Percentiles rank a stretch among this genome's conserved stretches.
Conservation (phyloP, 2,329 filamentous ascomycete species). For the Biscogniauxia sp. region DNA sequence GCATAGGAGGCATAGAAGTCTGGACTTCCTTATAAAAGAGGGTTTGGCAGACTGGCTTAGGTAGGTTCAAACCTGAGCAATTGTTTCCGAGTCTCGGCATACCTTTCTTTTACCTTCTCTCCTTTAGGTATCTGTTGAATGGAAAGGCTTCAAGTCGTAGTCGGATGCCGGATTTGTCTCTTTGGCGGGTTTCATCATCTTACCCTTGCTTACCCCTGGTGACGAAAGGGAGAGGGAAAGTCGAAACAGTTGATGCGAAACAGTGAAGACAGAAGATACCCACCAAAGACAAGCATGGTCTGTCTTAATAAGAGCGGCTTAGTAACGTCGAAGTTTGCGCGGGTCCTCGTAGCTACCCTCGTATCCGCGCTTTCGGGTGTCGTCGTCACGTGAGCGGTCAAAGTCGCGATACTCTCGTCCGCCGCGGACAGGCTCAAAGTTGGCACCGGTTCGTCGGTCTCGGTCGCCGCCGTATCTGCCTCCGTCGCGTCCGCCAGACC, state of each 20-base stretch:
- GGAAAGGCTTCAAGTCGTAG: not conserved
- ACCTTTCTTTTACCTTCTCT: not conserved
- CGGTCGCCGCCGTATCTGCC: constrained; percentile 36
- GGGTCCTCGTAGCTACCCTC: constrained; percentile 81
- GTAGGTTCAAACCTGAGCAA: not conserved
- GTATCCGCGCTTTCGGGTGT: constrained; percentile 66
- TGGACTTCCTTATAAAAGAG: not conserved
- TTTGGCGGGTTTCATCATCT: constrained; percentile 23
- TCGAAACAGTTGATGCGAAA: constrained; percentile 31
- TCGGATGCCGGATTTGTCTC: not conserved
- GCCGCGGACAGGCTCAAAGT: constrained; percentile 78
- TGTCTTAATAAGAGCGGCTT: constrained; percentile 40
- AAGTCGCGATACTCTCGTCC: constrained; percentile 51
- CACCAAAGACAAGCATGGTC: constrained; percentile 37
- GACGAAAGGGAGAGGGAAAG: constrained; percentile 35
- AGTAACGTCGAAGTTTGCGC: constrained; percentile 62
- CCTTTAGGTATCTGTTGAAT: not conserved
- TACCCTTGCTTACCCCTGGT: constrained; percentile 38
- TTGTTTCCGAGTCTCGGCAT: not conserved
- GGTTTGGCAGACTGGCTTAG: not conserved
- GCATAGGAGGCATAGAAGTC: not conserved
- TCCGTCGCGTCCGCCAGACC: constrained; percentile 49
- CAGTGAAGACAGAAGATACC: constrained; percentile 43
- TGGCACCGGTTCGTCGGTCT: constrained; percentile 51
- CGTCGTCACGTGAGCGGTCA: constrained; percentile 57